These are phyloP conservation scores for Coemansia sp. DNA, from an alignment of 192 early-diverging fungal genomes.

Conservation along the genomic window DNA sequence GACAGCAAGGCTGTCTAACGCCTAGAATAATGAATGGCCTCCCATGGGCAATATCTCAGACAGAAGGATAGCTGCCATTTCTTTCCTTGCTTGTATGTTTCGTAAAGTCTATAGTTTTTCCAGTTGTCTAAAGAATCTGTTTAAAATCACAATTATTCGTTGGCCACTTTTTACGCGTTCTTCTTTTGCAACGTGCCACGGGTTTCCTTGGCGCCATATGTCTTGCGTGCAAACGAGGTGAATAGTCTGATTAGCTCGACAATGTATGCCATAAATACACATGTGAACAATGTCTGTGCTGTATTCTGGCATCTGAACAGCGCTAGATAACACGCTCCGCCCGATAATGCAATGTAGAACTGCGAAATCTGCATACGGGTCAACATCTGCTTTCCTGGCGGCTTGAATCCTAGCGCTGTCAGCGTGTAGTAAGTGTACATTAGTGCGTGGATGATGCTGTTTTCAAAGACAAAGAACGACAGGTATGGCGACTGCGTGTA, in stretches of 20 bases:
- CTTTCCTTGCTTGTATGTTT: background rate
- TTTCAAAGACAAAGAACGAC: constrained; percentile 82
- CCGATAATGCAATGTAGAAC: constrained; percentile 72
- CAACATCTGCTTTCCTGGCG: constrained; percentile 79
- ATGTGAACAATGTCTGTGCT: constrained; percentile 62
- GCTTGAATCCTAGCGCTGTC: constrained; percentile 72
- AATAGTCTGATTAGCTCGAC: constrained; percentile 78
- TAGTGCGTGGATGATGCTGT: constrained; percentile 85
- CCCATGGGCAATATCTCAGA: background rate
- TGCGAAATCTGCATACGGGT: constrained; percentile 83
- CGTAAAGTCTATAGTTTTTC: background rate
- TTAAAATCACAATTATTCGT: background rate
- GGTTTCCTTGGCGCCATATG: constrained; percentile 50
- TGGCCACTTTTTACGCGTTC: background rate
- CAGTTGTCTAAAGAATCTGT: background rate
- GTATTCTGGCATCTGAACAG: constrained; percentile 59
- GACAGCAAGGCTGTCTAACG: constrained; percentile 3
- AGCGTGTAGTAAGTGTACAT: constrained; percentile 88
- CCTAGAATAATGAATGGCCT: constrained; percentile 8
- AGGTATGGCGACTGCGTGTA: constrained; percentile 74
- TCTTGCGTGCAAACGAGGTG: constrained; percentile 75
- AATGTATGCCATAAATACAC: constrained; percentile 70
- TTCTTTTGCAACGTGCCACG: constrained; percentile 11
- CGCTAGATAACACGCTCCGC: constrained; percentile 65
- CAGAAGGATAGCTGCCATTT: background rate